Percentiles rank a stretch among this genome's conserved stretches.
Evolutionary conservation across 1,284 basidiomycete species (phyloP).

Genomic region (Naganishia sp.): DNA sequence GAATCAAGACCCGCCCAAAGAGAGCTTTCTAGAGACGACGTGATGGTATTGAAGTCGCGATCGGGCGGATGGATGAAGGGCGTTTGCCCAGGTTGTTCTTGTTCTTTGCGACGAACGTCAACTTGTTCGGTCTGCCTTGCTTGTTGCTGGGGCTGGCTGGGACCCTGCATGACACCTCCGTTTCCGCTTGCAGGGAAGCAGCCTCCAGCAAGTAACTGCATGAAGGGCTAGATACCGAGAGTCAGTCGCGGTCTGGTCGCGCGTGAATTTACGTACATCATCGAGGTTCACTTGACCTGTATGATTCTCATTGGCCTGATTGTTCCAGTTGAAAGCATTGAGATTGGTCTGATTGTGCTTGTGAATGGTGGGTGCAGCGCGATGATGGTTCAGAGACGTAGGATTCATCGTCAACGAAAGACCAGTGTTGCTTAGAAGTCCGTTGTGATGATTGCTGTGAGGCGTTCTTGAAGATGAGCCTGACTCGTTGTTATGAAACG

Average conservation of each 20-base stretch:
- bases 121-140: not conserved
- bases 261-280: conserved; percentile 1
- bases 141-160: not conserved
- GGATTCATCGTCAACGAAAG: conserved; percentile 20
- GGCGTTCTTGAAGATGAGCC: too few relatives aligned
- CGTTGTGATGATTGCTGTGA: too few relatives aligned
- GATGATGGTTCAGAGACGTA: conserved; percentile 3
- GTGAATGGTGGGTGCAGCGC: not conserved
- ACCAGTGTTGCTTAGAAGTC: conserved; percentile 11
- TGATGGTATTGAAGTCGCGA: not conserved
- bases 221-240: conserved; percentile 14
- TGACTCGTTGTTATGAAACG: too few relatives aligned
- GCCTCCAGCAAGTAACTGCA: conserved; percentile 24
- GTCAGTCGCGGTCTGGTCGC: too few relatives aligned
- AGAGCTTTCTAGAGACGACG: conserved; percentile 3
- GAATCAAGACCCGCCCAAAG: conserved; percentile 17
- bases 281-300: conserved; percentile 9
- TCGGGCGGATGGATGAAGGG: not conserved
- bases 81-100: not conserved
- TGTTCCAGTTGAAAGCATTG: conserved; percentile 9
- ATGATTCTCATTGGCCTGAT: not conserved
- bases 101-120: not conserved
- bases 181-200: conserved; percentile 1
- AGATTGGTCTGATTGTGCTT: not conserved
- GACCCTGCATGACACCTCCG: too few relatives aligned